Conservation (phyloP, 2,329 filamentous ascomycete species). For the Hypomyces perniciosus region DNA sequence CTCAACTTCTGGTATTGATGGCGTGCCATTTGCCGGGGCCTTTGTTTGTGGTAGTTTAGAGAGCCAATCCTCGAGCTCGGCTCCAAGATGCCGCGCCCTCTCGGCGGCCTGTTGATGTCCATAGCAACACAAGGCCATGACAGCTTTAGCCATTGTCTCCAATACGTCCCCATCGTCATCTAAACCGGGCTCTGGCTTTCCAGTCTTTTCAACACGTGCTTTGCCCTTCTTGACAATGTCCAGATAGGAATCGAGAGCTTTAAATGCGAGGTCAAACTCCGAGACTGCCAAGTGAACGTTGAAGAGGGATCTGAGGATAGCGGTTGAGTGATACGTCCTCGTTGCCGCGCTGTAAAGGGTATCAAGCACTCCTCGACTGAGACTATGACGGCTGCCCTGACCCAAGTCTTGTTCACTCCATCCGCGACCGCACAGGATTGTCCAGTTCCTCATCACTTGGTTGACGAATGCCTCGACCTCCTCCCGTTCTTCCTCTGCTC, state of each 20-base stretch:
- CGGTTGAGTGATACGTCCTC: slow-evolving; percentile 91
- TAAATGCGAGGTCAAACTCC: slow-evolving; percentile 87
- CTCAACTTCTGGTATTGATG: slow-evolving; percentile 25
- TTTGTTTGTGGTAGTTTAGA: slow-evolving; percentile 46
- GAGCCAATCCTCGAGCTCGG: slow-evolving; percentile 69
- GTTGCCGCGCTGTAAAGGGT: slow-evolving; percentile 85
- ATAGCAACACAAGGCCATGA: slow-evolving; percentile 76
- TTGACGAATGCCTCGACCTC: slow-evolving; percentile 80
- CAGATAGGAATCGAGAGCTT: slow-evolving; percentile 86
- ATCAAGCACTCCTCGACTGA: slow-evolving; percentile 74
- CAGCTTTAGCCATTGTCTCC: slow-evolving; percentile 71
- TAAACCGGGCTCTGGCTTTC: slow-evolving; percentile 62
- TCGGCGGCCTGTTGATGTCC: slow-evolving; percentile 69
- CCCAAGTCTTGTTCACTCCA: slow-evolving; percentile 81
- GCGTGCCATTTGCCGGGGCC: slow-evolving; percentile 22
- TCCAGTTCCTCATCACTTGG: slow-evolving; percentile 79
- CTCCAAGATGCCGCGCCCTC: slow-evolving; percentile 66
- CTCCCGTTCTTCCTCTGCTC: slow-evolving; percentile 68
- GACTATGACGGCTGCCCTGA: slow-evolving; percentile 67
- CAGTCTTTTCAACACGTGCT: slow-evolving; percentile 73
- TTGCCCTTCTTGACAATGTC: slow-evolving; percentile 83
- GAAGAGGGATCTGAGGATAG: slow-evolving; percentile 81
- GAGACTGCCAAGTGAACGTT: slow-evolving; percentile 79
- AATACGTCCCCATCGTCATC: slow-evolving; percentile 75
- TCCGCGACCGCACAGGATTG: slow-evolving; percentile 66